Base-by-base conservation (phyloP, 2,329 filamentous ascomycete genomes). In the Pseudovirgaria hyperparasitica region DNA sequence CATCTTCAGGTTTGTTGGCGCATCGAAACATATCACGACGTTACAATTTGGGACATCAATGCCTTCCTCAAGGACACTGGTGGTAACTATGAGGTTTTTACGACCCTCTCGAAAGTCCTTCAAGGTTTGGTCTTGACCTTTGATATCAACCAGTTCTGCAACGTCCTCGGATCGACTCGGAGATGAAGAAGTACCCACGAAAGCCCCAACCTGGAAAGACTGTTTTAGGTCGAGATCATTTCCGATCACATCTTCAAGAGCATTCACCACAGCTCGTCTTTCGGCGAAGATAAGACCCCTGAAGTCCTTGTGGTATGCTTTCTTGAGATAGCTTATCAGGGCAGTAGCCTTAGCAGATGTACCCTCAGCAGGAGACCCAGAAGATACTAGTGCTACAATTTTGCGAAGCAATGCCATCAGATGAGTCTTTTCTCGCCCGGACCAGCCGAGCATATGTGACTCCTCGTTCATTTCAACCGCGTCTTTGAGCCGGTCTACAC, bases 11-110 rank as follows among this genome's bases (percentile, higher is more conserved):
- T 72, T 76, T 16, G 60, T 58, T 0, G 73, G 73, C 15, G 58
- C 57, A 36, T 77, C 67, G 41, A 72, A 80, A 36, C 71, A 76
- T 9, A 79, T 58, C 1, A 80, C 73, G 13, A 74, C 40, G 39
- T 75, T 70, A 38, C 74, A 79, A 3, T 66, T 65, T n/a, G 66
- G 63, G 2, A 75, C 54, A 38, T 75, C 71, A 16, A 76, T 67
- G 0, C 70, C 70, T 48, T 74, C 70, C 45, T 74, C 69, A 2
- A 73, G 52, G 1, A 72, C 69, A 27, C 60, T 65, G 0, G 70
- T 75, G 0, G 66, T 56, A 11, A 76, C 45, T 19, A 74, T 62
- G n/a, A 75, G 39, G 31, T 73, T 73, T 23, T 60, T 68, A 10
- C 46, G 49, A 3, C 69, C 68, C 8, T 41, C 42, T 7, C 59